These are phyloP conservation scores for Emericellopsis cladophorae DNA, from an alignment of 2,329 filamentous ascomycete species.

Conservation along the genomic window DNA sequence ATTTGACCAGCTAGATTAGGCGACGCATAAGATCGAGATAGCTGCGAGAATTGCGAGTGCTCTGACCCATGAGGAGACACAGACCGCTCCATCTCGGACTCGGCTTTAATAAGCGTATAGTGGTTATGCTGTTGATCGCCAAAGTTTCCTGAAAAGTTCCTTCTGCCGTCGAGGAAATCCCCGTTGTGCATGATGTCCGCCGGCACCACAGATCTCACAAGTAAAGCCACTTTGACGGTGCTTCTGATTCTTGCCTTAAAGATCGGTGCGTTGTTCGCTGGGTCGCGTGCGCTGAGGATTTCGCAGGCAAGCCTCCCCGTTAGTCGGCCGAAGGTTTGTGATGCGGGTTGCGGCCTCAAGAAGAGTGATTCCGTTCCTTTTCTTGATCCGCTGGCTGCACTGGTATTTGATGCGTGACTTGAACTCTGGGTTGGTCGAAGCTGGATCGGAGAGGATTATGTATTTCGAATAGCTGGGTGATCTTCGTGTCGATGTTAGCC, in stretches of 20 bases:
- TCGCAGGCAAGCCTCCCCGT: too few relatives aligned
- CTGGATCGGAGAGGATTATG: neutral
- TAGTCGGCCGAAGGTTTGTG: too few relatives aligned
- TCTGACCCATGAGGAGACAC: conserved; percentile 48
- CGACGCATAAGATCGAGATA: conserved; percentile 38
- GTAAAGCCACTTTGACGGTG: too few relatives aligned
- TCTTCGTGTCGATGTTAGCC: conserved; percentile 1
- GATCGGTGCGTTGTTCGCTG: too few relatives aligned
- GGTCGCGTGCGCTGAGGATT: too few relatives aligned
- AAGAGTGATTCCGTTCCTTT: too few relatives aligned
- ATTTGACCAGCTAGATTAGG: conserved; percentile 37
- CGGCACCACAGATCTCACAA: too few relatives aligned
- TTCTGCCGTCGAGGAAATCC: too few relatives aligned
- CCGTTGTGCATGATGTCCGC: conserved; percentile 35
- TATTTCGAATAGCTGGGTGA: neutral
- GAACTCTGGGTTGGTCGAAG: neutral
- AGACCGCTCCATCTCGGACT: conserved; percentile 35
- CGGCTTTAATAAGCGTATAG: conserved; percentile 19
- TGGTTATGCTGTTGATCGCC: conserved; percentile 17
- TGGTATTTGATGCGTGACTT: too few relatives aligned
- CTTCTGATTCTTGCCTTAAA: too few relatives aligned
- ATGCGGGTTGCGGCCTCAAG: too few relatives aligned
- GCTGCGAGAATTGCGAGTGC: conserved; percentile 41
- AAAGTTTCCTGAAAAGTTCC: conserved; percentile 10
- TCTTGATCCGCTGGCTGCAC: too few relatives aligned